phyloP scores from a whole-genome alignment of 108 stramenopile genomes.

The Cyclotella atomus region DNA sequence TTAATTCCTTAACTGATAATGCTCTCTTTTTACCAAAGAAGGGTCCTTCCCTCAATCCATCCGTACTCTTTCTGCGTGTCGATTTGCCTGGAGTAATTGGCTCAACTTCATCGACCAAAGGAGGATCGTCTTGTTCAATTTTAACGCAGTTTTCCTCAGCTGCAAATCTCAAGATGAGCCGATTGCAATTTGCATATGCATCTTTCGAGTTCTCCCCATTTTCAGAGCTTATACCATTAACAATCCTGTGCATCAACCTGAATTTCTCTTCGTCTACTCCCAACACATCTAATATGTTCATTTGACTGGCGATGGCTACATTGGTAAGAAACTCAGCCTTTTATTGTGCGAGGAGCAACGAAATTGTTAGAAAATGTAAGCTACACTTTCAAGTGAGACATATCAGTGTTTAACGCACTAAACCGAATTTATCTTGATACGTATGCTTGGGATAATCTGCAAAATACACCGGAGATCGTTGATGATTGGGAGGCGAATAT shows the following conservation, averaged over 20 bases:
- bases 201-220: not conserved
- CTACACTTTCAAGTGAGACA: too few relatives aligned
- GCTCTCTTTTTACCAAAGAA: slow-evolving; percentile 3
- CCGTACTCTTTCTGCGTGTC: not conserved
- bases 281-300: slow-evolving; percentile 57
- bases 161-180: not conserved
- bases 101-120: not conserved
- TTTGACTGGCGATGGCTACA: slow-evolving; percentile 54
- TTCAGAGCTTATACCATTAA: slow-evolving; percentile 27
- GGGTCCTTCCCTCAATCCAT: not conserved
- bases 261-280: slow-evolving; percentile 57
- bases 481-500: not conserved
- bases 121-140: not conserved
- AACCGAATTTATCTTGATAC: slow-evolving; percentile 67
- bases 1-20: slow-evolving; percentile 8
- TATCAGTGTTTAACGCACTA: too few relatives aligned
- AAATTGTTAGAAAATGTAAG: too few relatives aligned
- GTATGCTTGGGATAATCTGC: slow-evolving; percentile 41
- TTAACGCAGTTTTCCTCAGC: not conserved
- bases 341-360: too few relatives aligned
- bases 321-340: slow-evolving; percentile 65
- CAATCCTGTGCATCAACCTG: slow-evolving; percentile 16
- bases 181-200: not conserved
- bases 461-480: slow-evolving; percentile 7
- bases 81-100: not conserved